Conservation (phyloP, 768 basidiomycete genomes). For the Tubosaeta brunneosetosa region DNA sequence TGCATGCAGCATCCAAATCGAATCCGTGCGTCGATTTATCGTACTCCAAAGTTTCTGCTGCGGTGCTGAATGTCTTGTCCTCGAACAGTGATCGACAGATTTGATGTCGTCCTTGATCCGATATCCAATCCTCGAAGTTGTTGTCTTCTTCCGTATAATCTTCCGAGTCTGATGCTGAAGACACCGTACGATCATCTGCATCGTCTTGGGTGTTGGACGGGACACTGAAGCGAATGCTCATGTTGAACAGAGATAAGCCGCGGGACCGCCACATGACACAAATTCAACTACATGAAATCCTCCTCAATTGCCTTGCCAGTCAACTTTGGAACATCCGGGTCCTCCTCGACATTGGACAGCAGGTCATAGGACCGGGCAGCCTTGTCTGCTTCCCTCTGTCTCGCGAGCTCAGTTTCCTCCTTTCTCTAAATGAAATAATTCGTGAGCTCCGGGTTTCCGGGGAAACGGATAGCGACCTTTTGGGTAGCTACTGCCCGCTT, state of each 20-base stretch:
- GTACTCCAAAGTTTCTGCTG: constrained; percentile 53
- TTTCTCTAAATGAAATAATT: constrained; percentile 53
- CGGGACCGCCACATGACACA: neutral
- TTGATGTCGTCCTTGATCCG: constrained; percentile 52
- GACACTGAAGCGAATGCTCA: constrained; percentile 29
- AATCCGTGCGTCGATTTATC: constrained; percentile 61
- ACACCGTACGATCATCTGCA: constrained; percentile 7
- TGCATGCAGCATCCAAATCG: constrained; percentile 50
- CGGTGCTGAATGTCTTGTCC: constrained; percentile 53
- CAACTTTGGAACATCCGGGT: constrained; percentile 47
- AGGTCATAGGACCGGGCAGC: constrained; percentile 82
- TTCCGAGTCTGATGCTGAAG: constrained; percentile 24
- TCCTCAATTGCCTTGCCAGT: constrained; percentile 77
- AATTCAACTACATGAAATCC: constrained; percentile 72
- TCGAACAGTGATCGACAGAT: constrained; percentile 76
- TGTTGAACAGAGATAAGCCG: constrained; percentile 8
- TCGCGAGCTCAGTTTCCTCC: constrained; percentile 69
- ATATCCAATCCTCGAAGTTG: constrained; percentile 77
- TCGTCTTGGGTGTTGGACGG: constrained; percentile 4
- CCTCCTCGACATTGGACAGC: constrained; percentile 64
- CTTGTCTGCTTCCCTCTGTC: constrained; percentile 79
- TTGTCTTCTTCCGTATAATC: constrained; percentile 44
- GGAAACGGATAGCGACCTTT: constrained; percentile 42
- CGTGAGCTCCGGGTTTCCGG: neutral
- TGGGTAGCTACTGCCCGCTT: constrained; percentile 61